Evolutionary conservation across 495 filamentous ascomycete genomes (phyloP).

Genomic region (Daldinia childiae): DNA sequence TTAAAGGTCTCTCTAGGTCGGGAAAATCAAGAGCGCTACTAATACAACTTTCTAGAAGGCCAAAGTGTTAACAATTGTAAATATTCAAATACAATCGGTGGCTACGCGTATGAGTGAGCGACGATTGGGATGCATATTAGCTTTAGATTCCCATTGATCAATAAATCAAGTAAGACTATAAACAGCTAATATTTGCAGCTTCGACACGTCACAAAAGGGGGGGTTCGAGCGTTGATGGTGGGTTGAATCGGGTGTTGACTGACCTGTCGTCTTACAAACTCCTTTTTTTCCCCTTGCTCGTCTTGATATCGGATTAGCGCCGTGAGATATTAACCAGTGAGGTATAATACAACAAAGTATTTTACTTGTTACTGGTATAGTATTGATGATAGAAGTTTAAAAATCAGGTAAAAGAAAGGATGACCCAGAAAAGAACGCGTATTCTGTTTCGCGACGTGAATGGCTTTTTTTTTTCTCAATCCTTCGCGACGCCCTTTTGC

Average conservation of each 20-base stretch:
- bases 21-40: conserved; percentile 34
- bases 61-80: background rate
- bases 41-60: conserved; percentile 34
- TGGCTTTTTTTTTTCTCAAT: conserved; percentile 6
- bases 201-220: conserved; percentile 48
- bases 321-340: conserved; percentile 16
- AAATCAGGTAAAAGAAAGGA: conserved; percentile 15
- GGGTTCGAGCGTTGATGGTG: conserved; percentile 33
- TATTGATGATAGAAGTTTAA: conserved; percentile 15
- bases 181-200: conserved; percentile 38
- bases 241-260: conserved; percentile 44
- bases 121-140: conserved; percentile 21
- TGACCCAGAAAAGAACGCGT: conserved; percentile 26
- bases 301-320: conserved; percentile 32
- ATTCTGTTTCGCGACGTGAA: conserved; percentile 20
- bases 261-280: conserved; percentile 43
- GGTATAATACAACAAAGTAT: conserved; percentile 11
- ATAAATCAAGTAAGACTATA: conserved; percentile 23
- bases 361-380: background rate
- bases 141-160: conserved; percentile 36
- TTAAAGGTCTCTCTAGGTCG: conserved; percentile 20
- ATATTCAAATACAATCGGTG: conserved; percentile 24
- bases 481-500: conserved; percentile 15
- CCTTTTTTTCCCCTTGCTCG: conserved; percentile 26
- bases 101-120: conserved; percentile 7